Conservation (phyloP, 164 flowering plant genomes). For the Nymphaea thermarum region DNA sequence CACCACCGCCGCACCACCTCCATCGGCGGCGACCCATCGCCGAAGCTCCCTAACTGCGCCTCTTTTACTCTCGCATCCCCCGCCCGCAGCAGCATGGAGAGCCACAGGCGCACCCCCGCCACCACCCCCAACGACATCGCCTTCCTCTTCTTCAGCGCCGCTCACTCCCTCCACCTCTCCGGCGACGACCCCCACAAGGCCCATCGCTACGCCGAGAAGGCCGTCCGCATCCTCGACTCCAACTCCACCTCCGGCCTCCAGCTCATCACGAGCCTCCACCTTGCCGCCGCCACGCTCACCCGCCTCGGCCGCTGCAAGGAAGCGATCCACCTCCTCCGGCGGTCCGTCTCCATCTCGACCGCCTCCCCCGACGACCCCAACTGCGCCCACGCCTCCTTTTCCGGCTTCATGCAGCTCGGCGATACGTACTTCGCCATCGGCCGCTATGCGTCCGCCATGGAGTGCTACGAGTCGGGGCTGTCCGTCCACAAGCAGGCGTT, state of each 20-base stretch:
- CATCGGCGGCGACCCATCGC: not conserved
- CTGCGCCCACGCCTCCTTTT: constrained; percentile 3
- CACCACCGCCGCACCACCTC: not conserved
- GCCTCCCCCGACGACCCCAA: not conserved
- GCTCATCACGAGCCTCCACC: constrained; percentile 2
- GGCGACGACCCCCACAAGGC: constrained; percentile 5
- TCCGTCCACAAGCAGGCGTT: not conserved
- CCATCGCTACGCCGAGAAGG: not conserved
- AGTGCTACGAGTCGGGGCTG: not conserved
- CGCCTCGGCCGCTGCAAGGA: constrained; percentile 2
- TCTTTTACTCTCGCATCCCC: not conserved
- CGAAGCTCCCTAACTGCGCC: not conserved
- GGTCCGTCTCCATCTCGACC: not conserved
- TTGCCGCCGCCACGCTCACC: constrained; percentile 1
- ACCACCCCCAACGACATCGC: not conserved
- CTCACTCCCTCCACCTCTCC: constrained; percentile 1
- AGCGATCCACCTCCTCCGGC: constrained; percentile 3
- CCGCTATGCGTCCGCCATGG: constrained; percentile 3
- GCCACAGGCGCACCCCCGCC: not conserved
- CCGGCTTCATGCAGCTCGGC: constrained; percentile 2
- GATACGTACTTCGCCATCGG: not conserved
- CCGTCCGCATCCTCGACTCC: not conserved
- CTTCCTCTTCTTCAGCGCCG: constrained; percentile 1
- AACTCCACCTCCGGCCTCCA: not conserved
- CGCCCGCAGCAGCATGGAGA: not conserved